Conservation (phyloP, 176 grass and related monocot species). For the Zoysia pacifica region DNA sequence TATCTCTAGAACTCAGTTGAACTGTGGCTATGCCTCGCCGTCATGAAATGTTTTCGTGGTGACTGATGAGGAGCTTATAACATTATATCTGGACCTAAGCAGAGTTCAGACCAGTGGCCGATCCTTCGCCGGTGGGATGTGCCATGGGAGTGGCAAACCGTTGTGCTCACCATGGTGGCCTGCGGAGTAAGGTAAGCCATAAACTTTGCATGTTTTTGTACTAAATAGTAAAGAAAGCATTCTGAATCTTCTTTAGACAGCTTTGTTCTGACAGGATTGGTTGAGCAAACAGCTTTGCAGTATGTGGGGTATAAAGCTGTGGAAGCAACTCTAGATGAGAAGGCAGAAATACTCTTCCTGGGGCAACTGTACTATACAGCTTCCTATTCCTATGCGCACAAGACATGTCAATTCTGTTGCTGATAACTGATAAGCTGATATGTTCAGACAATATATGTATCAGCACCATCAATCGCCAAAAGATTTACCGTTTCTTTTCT, state of each 20-base stretch:
- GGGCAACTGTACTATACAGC: constrained; percentile 73
- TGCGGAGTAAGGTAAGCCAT: constrained; percentile 75
- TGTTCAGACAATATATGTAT: not conserved
- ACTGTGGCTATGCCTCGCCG: constrained; percentile 8
- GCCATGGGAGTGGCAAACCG: constrained; percentile 87
- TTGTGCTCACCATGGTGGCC: constrained; percentile 66
- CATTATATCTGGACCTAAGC: not conserved
- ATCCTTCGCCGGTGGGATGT: constrained; percentile 86
- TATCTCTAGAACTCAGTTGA: constrained; percentile 3
- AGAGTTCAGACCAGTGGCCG: constrained; percentile 57
- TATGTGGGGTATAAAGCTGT: constrained; percentile 63
- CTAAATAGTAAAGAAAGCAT: constrained; percentile 17
- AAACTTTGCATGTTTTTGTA: not conserved
- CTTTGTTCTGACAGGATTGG: constrained; percentile 92
- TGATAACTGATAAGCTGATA: not conserved
- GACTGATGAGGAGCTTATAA: not conserved
- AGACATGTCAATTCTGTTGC: constrained; percentile 13
- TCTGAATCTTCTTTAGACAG: constrained; percentile 93
- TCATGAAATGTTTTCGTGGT: constrained; percentile 14
- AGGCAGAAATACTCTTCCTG: constrained; percentile 79
- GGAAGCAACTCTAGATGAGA: constrained; percentile 73
- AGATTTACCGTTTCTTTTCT: constrained; percentile 18
- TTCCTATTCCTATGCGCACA: constrained; percentile 14
- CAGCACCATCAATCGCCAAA: constrained; percentile 5
- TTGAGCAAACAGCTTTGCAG: constrained; percentile 65